Conservation (phyloP, 768 basidiomycete species). For the Ramaria rubella region DNA sequence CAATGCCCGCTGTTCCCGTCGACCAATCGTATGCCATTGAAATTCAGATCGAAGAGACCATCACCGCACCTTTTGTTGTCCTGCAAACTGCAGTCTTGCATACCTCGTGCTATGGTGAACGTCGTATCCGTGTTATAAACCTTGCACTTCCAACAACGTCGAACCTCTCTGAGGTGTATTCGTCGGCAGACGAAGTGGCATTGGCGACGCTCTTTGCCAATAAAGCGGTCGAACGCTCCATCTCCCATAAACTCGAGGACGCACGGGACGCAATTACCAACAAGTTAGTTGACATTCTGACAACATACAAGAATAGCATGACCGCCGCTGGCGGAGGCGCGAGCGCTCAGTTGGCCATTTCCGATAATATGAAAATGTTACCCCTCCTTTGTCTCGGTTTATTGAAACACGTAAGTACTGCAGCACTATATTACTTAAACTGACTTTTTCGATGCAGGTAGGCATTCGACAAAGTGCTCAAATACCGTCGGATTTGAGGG, state of each 20-base stretch:
- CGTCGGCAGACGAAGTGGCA: conserved; percentile 84
- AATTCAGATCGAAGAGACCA: conserved; percentile 89
- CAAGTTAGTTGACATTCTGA: conserved; percentile 76
- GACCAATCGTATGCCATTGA: conserved; percentile 97
- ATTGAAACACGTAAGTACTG: conserved; percentile 75
- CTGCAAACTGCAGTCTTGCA: conserved; percentile 93
- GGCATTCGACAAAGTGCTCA: conserved; percentile 93
- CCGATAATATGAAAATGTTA: conserved; percentile 92
- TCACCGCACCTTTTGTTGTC: conserved; percentile 86
- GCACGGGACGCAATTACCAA: conserved; percentile 79
- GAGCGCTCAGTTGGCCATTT: conserved; percentile 85
- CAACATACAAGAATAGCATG: conserved; percentile 93
- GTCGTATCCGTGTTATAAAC: conserved; percentile 87
- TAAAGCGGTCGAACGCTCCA: conserved; percentile 86
- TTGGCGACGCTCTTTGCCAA: conserved; percentile 79
- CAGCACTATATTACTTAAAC: background rate
- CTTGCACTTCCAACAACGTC: conserved; percentile 82
- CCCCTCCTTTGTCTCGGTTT: conserved; percentile 86
- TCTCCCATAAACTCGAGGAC: conserved; percentile 84
- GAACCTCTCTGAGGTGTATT: conserved; percentile 83
- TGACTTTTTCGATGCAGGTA: conserved; percentile 43
- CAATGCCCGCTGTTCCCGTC: conserved; percentile 93
- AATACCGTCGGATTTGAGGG: conserved; percentile 93
- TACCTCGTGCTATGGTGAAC: conserved; percentile 88
- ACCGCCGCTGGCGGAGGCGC: conserved; percentile 90